Percentiles rank a stretch among this genome's conserved stretches.
These are phyloP conservation scores for Brettanomyces nanus DNA, from an alignment of 805 yeast genomes.

Conservation along the genomic window DNA sequence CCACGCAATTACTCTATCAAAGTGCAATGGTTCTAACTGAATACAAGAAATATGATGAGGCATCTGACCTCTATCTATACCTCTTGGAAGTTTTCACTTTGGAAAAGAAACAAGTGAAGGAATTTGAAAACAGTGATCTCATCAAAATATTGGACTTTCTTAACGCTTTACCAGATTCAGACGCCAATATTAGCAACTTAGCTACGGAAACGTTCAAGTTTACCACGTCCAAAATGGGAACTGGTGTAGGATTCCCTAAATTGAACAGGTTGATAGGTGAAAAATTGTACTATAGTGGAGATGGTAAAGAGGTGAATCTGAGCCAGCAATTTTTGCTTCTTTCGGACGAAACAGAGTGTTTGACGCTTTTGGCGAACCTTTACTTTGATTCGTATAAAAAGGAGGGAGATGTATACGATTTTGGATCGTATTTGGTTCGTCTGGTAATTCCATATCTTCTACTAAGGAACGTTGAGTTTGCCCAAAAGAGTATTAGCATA, in stretches of 20 bases:
- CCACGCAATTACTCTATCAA: slow-evolving; percentile 63
- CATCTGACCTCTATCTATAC: slow-evolving; percentile 67
- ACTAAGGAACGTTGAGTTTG: slow-evolving; percentile 57
- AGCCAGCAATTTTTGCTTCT: slow-evolving; percentile 23
- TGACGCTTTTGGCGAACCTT: slow-evolving; percentile 27
- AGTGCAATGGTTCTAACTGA: slow-evolving; percentile 63
- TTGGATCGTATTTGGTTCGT: slow-evolving; percentile 31
- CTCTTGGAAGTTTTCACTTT: slow-evolving; percentile 61
- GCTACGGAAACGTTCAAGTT: slow-evolving; percentile 61
- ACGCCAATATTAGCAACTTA: slow-evolving; percentile 58
- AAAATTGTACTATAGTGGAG: slow-evolving; percentile 38
- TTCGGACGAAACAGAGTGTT: slow-evolving; percentile 14
- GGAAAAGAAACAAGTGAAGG: slow-evolving; percentile 28
- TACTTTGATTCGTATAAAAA: slow-evolving; percentile 25
- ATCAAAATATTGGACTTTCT: slow-evolving; percentile 35
- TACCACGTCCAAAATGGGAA: slow-evolving; percentile 43
- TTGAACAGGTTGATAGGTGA: slow-evolving; percentile 69
- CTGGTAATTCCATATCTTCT: slow-evolving; percentile 70
- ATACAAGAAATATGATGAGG: slow-evolving; percentile 70
- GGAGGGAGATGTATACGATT: slow-evolving; percentile 25
- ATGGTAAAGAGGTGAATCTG: slow-evolving; percentile 16
- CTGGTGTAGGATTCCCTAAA: slow-evolving; percentile 64
- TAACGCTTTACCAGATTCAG: slow-evolving; percentile 36
- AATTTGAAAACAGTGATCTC: slow-evolving; percentile 18
- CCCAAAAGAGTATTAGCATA: slow-evolving; percentile 31